These are phyloP conservation scores for Simmondsia chinensis DNA, from an alignment of 148 eudicot species.

Conservation along the genomic window DNA sequence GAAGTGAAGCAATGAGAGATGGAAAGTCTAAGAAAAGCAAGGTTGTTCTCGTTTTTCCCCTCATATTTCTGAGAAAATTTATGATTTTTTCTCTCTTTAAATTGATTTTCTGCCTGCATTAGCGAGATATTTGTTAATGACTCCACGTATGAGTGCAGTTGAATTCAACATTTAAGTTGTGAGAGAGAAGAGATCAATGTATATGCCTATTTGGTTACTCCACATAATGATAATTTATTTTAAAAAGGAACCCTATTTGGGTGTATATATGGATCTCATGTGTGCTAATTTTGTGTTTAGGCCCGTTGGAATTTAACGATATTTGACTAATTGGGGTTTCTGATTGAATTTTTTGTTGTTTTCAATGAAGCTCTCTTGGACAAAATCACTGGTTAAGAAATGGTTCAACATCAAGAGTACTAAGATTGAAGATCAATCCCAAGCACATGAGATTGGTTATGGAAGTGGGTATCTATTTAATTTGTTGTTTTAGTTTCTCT, in stretches of 20 bases:
- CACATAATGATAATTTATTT: too few species aligned
- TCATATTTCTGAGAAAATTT: not conserved
- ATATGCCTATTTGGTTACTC: too few species aligned
- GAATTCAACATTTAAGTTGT: too few species aligned
- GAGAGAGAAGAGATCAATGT: too few species aligned
- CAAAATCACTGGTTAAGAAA: constrained; percentile 72
- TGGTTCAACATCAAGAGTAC: constrained; percentile 76
- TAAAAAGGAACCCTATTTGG: too few species aligned
- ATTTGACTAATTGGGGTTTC: not conserved
- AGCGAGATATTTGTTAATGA: too few species aligned
- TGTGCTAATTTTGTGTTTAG: too few species aligned
- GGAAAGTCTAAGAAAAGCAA: constrained; percentile 78
- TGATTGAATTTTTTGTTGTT: constrained; percentile 7
- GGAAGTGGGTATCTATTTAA: constrained; percentile 35
- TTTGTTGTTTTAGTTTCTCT: not conserved
- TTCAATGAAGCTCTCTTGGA: constrained; percentile 72
- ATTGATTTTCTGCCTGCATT: not conserved
- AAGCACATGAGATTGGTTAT: constrained; percentile 62
- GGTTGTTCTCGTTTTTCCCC: constrained; percentile 22
- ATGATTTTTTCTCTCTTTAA: not conserved
- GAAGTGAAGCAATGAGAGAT: constrained; percentile 74
- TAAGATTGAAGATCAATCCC: constrained; percentile 52
- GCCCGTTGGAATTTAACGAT: not conserved
- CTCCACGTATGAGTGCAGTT: too few species aligned
- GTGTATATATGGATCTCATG: too few species aligned